phyloP scores from a whole-genome alignment of 192 early-diverging fungal genomes.

The Dimargaris cristalligena region DNA sequence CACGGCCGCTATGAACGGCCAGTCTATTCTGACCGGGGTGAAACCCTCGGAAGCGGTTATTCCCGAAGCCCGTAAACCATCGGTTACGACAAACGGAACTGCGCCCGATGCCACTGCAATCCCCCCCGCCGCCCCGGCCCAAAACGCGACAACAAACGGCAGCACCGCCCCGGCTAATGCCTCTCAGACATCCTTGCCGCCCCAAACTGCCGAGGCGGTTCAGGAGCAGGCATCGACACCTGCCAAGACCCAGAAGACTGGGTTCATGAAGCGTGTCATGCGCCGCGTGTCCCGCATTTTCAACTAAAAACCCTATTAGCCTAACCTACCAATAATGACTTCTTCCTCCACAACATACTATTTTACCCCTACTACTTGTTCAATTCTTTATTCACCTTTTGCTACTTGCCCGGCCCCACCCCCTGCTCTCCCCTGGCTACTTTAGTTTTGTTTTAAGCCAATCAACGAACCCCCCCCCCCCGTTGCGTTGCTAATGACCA shows the following conservation, averaged over 20 bases:
- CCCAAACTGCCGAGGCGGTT: neutral
- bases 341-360: neutral
- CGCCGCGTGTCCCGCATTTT: conserved; percentile 2
- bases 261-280: conserved; percentile 1
- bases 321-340: neutral
- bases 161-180: neutral
- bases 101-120: neutral
- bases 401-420: neutral
- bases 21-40: neutral
- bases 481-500: neutral
- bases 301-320: neutral
- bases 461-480: neutral
- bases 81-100: neutral
- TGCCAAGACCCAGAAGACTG: neutral
- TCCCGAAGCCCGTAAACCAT: neutral
- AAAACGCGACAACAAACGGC: neutral
- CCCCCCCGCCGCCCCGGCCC: neutral
- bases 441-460: neutral
- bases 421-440: neutral
- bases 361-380: neutral
- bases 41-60: neutral
- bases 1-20: neutral
- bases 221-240: neutral
- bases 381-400: neutral
- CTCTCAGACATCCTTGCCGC: neutral